Evolutionary conservation across 768 basidiomycete genomes (phyloP).

Genomic region (Tylopilus sp.): DNA sequence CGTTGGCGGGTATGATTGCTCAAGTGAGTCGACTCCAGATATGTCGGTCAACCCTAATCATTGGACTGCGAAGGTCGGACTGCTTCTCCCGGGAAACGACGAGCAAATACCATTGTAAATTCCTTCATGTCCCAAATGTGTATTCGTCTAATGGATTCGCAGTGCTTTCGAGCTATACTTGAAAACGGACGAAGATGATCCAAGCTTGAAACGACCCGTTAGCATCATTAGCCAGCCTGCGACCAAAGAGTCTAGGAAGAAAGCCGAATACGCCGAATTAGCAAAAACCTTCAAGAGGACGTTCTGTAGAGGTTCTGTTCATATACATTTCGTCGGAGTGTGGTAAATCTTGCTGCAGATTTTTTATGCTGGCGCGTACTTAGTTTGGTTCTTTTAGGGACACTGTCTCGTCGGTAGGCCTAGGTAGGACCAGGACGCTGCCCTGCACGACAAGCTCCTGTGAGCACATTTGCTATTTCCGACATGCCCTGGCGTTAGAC

Average conservation of each 20-base stretch:
- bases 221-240: conserved; percentile 7
- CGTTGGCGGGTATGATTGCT: conserved; percentile 43
- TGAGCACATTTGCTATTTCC: conserved; percentile 40
- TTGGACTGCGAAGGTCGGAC: conserved; percentile 34
- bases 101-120: conserved; percentile 40
- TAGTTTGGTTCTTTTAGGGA: conserved; percentile 32
- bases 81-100: conserved; percentile 39
- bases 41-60: background rate
- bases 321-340: conserved; percentile 43
- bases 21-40: conserved; percentile 21
- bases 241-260: conserved; percentile 11
- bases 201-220: conserved; percentile 3
- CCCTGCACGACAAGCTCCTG: conserved; percentile 31
- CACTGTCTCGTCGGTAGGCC: conserved; percentile 45
- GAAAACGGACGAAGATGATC: conserved; percentile 20
- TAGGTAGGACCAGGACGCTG: conserved; percentile 29
- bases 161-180: conserved; percentile 42
- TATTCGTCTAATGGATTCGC: background rate
- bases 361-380: background rate
- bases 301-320: conserved; percentile 34
- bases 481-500: conserved; percentile 47
- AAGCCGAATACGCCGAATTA: conserved; percentile 18
- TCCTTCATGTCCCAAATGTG: background rate
- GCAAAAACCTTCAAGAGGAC: conserved; percentile 32
- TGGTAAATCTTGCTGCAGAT: conserved; percentile 31